Base-by-base conservation (phyloP, 495 filamentous ascomycete species). In the Penicillium daleae region DNA sequence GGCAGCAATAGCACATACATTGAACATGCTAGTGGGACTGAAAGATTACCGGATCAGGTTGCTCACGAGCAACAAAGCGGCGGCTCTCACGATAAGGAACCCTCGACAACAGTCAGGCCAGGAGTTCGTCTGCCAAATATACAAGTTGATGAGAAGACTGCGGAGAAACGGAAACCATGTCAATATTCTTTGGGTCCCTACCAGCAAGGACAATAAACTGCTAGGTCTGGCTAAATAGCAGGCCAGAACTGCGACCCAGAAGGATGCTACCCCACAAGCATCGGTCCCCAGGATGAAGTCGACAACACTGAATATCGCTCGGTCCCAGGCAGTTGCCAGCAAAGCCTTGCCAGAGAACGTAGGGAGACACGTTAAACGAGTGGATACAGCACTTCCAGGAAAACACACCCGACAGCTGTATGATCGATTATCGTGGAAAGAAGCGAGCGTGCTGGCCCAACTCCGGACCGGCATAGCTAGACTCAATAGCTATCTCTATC, bases 401-500 rank as follows among this genome's bases (percentile, higher is more conserved):
- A 72, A 67, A 55, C 63, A 71, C 29, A 31, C 29, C 7, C 29
- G 29, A 31, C 29, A 7, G 29, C 29, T 31, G 7, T 31, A 76
- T 40, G 59, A 74, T 69, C 66, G 55, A 56, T 63, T 73, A 57
- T 70, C 66, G 35, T 62, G 65, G 62, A 70, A 62, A 64, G 66
- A 77, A 64, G 74, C 73, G 29, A 65, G 61, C 46, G 66, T 76
- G 49, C 59, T 67, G 42, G 72, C 70, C n/a, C 71, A 76, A 63
- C 66, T 76, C 57, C 69, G n/a, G n/a, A n/a, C n/a, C 15, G 73
- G 74, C 61, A 73, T 70, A 64, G 58, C 71, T 54, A 69, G 68
- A 66, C 58, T 76, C 27, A 78, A 76, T 65, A 59, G 70, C 37
- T 76, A 72, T 66, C 66, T 76, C 48, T 44, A 70, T 50, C 55